Evolutionary conservation across 192 early-diverging fungal species (phyloP), one percentile per base, ranked within the genome.

Genomic region (Coemansia sp.): DNA sequence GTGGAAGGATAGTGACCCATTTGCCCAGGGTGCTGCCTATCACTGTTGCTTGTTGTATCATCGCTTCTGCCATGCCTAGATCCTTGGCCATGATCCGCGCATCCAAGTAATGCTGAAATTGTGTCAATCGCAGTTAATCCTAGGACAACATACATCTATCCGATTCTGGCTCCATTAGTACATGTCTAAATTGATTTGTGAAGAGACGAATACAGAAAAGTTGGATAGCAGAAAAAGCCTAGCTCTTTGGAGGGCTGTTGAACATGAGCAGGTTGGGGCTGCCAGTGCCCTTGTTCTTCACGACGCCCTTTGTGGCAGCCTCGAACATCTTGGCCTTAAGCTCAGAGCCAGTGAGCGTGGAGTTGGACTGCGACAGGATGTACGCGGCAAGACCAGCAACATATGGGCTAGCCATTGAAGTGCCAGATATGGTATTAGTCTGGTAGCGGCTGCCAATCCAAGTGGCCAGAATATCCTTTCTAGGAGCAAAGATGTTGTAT

Each of bases 401-500:
- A 70, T 98, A 94, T 42, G 96, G 96, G 59, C 88, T 82, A 58
- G 96, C 93, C 94, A 97, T 96, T 31, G 91, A 93, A 14, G 94
- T 97, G 41, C 96, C 96, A 13, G 94, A 96, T 72, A 97, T 93
- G 63, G 86, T 88, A 84, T 94, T 92, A 65, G 85, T 89, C 52
- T 85, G 81, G 55, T 75, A 84, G 50, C 85, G 86, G 73, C 85
- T 83, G 45, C 84, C 86, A 70, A 87, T 90, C 86, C 86, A 97
- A 58, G 88, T 87, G 44, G 88, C 90, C 54, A 85, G 85, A 48
- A 98, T 95, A 61, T 94, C 84, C 29, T 86, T 78, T 28, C 96
- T 93, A 15, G 97, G 97, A 34, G 90, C 96, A 79, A 96, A 96
- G 44, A 99, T 89, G 73, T 99, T 94, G 29, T n/a, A n/a, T n/a